Evolutionary conservation across 129 eudicot species (phyloP).

Genomic region (Dittrichia graveolens): DNA sequence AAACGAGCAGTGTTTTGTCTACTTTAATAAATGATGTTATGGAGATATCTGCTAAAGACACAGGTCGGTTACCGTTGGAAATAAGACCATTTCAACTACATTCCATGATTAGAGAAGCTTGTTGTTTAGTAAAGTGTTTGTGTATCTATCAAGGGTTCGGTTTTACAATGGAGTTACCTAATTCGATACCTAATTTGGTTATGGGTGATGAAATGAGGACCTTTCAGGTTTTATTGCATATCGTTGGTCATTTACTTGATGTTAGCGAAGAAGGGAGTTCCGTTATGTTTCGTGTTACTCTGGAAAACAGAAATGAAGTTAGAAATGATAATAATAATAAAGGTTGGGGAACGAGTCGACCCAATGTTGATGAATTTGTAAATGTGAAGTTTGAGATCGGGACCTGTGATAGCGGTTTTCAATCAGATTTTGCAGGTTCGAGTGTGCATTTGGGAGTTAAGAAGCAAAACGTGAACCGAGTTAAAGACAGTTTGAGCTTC

Average conservation of each 20-base stretch:
- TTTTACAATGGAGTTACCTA: conserved; percentile 54
- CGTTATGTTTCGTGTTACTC: conserved; percentile 51
- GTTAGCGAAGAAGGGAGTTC: conserved; percentile 47
- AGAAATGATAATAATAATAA: conserved; percentile 36
- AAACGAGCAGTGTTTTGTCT: conserved; percentile 66
- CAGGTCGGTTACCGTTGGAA: conserved; percentile 66
- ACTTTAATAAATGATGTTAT: conserved; percentile 72
- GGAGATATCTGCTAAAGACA: conserved; percentile 76
- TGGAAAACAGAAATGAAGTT: conserved; percentile 49
- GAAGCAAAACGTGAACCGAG: conserved; percentile 40
- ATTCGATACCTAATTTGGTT: conserved; percentile 58
- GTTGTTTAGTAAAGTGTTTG: conserved; percentile 76
- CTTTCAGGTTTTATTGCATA: conserved; percentile 82
- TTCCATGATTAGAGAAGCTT: conserved; percentile 74
- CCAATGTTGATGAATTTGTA: conserved; percentile 47
- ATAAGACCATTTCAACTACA: conserved; percentile 61
- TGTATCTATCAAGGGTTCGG: conserved; percentile 63
- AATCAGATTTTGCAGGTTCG: conserved; percentile 40
- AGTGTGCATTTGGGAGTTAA: conserved; percentile 36
- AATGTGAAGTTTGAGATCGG: conserved; percentile 66
- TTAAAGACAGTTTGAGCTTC: conserved; percentile 80
- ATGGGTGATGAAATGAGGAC: conserved; percentile 84
- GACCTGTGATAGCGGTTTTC: conserved; percentile 47
- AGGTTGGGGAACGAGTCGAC: conserved; percentile 59
- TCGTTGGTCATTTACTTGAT: conserved; percentile 74